These are phyloP conservation scores for Trematosphaeria pertusa DNA, from an alignment of 2,329 filamentous ascomycete species.

Conservation along the genomic window DNA sequence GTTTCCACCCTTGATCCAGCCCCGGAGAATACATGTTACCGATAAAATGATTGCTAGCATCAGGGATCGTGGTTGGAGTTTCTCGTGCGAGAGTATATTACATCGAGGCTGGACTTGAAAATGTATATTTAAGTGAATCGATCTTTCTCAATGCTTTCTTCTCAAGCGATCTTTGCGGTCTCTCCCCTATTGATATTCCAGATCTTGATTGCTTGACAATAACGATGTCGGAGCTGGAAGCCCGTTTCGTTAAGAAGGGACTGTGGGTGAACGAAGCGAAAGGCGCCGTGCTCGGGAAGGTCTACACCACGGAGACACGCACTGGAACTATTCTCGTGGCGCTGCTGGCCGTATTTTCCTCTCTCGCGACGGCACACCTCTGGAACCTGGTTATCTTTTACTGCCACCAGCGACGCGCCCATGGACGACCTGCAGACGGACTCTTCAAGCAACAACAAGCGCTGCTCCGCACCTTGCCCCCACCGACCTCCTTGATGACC, in stretches of 20 bases:
- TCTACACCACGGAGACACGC: background rate
- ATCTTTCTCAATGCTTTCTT: too few species aligned
- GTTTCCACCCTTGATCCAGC: too few species aligned
- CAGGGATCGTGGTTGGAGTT: too few species aligned
- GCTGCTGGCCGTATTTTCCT: constrained; percentile 9
- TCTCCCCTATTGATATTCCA: too few species aligned
- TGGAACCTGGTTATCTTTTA: constrained; percentile 17
- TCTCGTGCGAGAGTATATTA: too few species aligned
- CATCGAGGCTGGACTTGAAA: too few species aligned
- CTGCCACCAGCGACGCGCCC: constrained; percentile 12
- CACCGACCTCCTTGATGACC: constrained; percentile 14
- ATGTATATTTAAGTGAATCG: too few species aligned
- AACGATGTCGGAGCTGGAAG: background rate
- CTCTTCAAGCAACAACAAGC: constrained; percentile 22
- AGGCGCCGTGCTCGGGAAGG: background rate
- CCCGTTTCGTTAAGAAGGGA: background rate
- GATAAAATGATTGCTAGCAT: too few species aligned
- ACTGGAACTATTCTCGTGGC: constrained; percentile 5
- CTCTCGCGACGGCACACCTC: constrained; percentile 12
- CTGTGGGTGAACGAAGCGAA: background rate
- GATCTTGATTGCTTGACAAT: too few species aligned
- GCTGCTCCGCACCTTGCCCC: constrained; percentile 15
- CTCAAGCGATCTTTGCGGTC: too few species aligned
- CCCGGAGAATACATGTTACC: too few species aligned
- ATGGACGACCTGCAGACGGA: constrained; percentile 13